Conservation (phyloP, 176 grass and related monocot genomes). For the Melocanna baccifera region DNA sequence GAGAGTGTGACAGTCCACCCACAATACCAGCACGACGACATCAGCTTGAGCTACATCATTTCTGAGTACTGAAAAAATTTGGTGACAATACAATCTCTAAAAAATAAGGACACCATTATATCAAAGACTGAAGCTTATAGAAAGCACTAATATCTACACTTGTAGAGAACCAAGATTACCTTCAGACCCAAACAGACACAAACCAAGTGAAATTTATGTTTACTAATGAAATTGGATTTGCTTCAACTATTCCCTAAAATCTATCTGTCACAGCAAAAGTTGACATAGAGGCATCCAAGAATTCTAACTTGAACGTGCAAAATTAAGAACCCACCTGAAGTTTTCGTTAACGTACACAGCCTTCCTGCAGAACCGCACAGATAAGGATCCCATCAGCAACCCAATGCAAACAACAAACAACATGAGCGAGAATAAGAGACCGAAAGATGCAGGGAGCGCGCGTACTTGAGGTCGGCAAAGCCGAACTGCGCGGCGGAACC, state of each 20-base stretch:
- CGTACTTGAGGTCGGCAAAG: constrained; percentile 87
- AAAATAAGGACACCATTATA: neutral
- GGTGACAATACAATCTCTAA: neutral
- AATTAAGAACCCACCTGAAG: constrained; percentile 63
- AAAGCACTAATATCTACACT: neutral
- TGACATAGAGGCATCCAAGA: neutral
- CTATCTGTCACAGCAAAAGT: neutral
- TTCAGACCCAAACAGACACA: neutral
- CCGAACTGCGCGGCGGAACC: constrained; percentile 94
- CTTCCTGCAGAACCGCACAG: constrained; percentile 47
- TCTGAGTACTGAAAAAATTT: neutral
- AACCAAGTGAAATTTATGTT: neutral
- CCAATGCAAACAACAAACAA: neutral
- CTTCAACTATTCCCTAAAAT: neutral
- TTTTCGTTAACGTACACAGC: constrained; percentile 84
- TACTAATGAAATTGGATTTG: neutral
- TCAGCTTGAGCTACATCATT: neutral
- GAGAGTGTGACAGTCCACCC: neutral
- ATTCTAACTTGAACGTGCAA: neutral
- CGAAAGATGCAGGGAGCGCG: neutral
- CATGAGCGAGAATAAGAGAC: neutral
- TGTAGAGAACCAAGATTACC: neutral
- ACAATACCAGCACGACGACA: neutral
- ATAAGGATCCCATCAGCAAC: constrained; percentile 11
- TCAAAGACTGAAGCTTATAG: neutral